Evolutionary conservation across 495 filamentous ascomycete species (phyloP).

Genomic region (Talaromyces nanjingensis): DNA sequence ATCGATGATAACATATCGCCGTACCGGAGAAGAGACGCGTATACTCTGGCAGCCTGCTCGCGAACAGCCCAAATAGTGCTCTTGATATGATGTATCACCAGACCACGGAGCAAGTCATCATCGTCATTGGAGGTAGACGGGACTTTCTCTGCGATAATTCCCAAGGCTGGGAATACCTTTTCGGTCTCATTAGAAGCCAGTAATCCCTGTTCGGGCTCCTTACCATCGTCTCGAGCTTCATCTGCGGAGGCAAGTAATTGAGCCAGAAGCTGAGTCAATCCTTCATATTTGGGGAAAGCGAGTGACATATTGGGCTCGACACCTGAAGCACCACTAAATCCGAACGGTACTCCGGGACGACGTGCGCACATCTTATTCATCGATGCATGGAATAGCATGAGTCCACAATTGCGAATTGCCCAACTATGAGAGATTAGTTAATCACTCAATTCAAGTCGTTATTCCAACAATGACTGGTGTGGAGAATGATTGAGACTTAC

Average conservation of each 20-base stretch:
- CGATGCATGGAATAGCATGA: constrained; percentile 80
- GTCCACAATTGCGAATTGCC: constrained; percentile 87
- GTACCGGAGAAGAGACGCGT: constrained; percentile 55
- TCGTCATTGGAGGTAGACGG: constrained; percentile 26
- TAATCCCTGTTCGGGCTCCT: constrained; percentile 24
- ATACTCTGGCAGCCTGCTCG: constrained; percentile 80
- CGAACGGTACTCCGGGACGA: constrained; percentile 22
- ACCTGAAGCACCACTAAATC: constrained; percentile 36
- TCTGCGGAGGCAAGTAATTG: constrained; percentile 49
- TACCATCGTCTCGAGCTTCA: constrained; percentile 20
- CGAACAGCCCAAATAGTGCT: constrained; percentile 81
- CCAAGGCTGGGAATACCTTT: constrained; percentile 79
- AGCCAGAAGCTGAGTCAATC: constrained; percentile 60
- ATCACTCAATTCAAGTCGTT: background rate
- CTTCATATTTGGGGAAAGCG: constrained; percentile 59
- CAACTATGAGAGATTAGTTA: constrained; percentile 48
- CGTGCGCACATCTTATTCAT: constrained; percentile 57
- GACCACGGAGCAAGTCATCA: constrained; percentile 24
- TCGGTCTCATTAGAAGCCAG: constrained; percentile 47
- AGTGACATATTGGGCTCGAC: constrained; percentile 36
- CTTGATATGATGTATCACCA: constrained; percentile 43
- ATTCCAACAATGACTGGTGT: background rate
- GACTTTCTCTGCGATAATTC: constrained; percentile 59
- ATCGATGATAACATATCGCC: constrained; percentile 45
- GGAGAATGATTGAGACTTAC: constrained; percentile 26